Base-by-base conservation (phyloP, 2,329 filamentous ascomycete species). In the Pezicula radicicola region DNA sequence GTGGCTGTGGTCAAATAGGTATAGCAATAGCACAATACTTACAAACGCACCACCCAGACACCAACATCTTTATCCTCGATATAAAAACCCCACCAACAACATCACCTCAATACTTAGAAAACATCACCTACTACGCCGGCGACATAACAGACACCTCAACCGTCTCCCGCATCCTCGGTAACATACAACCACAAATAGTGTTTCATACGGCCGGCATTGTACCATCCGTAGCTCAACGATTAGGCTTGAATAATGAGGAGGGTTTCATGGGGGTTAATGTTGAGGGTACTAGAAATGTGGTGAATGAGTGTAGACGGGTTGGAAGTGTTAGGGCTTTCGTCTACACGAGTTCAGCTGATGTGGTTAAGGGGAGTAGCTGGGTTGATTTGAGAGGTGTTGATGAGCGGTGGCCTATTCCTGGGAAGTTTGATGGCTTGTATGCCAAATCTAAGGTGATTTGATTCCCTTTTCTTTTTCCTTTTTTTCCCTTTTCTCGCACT, bases 1-100 rank as follows among this genome's bases (percentile, higher is more conserved):
- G 75, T 49, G 75, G 75, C 46, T 74, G 73, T 51, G 75, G 75
- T 33, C 77, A 77, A 55, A 62, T 78, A 8, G 75, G 75, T 25
- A 63, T 69, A 55, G 73, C 76, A 60, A 77, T 78, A 52, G 74
- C 77, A 46, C 66, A 68, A 44, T 68, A 75, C 50, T 69, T 78
- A 37, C 63, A 67, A 28, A 57, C 64, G 4, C 21, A 43, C 7
- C 33, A 70, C 50, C 73, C 73, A 15, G 65, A 68, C 55, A 68
- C 67, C 37, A 68, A 70, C 53, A 62, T 77, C 58, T 70, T 70
- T 33, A 71, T 75, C 9, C 67, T 78, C 57, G 75, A 78, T 61
- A 64, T 78, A 43, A 70, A 71, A 56, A 71, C 69, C 25, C 30
- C 30, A 5, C 13, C 46, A 6, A 15, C 33, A 6, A 27, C 16